Base-by-base conservation (phyloP, 2,329 filamentous ascomycete genomes). In the Cladosporium sp. region DNA sequence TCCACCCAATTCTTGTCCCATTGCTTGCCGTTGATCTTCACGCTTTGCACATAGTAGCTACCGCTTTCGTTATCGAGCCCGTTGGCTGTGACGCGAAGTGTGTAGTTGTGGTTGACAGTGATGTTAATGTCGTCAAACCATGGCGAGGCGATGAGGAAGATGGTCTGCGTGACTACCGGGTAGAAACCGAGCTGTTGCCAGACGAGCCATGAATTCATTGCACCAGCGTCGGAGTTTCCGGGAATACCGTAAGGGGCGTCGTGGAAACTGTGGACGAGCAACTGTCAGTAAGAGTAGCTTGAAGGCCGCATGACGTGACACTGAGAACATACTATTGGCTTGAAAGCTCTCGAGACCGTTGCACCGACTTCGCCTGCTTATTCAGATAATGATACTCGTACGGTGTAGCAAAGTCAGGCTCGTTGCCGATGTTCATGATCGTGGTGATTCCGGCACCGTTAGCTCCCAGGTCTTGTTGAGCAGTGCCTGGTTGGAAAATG, bases 1-100 rank as follows among this genome's bases (percentile, higher is more conserved):
- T 81, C 78, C 21, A 87, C 78, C 85, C 85, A 87, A 64, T 84
- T 87, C 75, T 80, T 82, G 0, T 77, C 70, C 85, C 85, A 87
- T 0, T 65, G 2, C 63, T 83, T 66, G 0, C 83, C 85, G 66
- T 87, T 87, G 44, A 87, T 81, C 64, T 76, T 82, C 1, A 87
- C 76, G 2, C 78, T 79, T 70, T 87, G 84, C 5, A 88, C 81
- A 67, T 83, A 88, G 51, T 80, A 82, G 2, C 81, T 81, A 2
- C 81, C 73, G 3, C 77, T 74, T 21, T 63, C 49, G 59, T 74
- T 70, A 1, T 77, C 79, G 14, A 85, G 70, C 0, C 82, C 81
- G 6, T 70, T 71, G 0, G 84, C 82, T 0, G 74, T 80, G 41
- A 88, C 85, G 1, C 80, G 77, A 41, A 87, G 69, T 1, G 77